phyloP scores from a whole-genome alignment of 2,329 filamentous ascomycete species.

The Hypomyces perniciosus region DNA sequence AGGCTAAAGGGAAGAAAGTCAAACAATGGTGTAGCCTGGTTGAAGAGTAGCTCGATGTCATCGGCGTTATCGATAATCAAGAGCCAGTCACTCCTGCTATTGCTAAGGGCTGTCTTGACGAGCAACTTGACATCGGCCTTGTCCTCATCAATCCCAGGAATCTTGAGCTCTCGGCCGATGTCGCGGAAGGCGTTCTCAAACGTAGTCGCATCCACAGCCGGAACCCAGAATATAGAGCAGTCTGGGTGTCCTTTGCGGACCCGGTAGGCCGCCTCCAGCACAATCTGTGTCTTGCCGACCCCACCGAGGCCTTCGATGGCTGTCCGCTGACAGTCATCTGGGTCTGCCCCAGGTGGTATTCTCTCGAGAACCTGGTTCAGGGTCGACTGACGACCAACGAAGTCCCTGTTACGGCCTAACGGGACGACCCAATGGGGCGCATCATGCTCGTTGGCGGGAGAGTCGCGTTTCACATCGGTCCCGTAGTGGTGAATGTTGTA shows the following conservation, averaged over 20 bases:
- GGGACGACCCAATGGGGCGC: neutral
- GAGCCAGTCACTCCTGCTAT: constrained; percentile 29
- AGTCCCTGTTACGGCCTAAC: constrained; percentile 18
- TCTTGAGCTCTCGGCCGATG: constrained; percentile 24
- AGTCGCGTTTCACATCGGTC: too few species aligned
- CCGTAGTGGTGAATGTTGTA: too few species aligned
- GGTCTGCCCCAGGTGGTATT: constrained; percentile 5
- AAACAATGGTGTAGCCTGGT: neutral
- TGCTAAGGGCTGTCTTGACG: constrained; percentile 28
- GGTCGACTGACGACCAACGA: constrained; percentile 18
- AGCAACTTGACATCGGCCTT: constrained; percentile 28
- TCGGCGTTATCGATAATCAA: constrained; percentile 42
- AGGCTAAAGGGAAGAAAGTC: constrained; percentile 10
- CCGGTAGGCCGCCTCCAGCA: constrained; percentile 26
- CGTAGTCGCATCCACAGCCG: constrained; percentile 19
- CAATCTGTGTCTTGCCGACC: constrained; percentile 31
- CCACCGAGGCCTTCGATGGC: constrained; percentile 27
- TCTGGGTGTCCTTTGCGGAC: constrained; percentile 19
- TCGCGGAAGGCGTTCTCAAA: constrained; percentile 31
- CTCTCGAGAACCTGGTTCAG: constrained; percentile 13
- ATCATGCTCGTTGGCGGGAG: too few species aligned
- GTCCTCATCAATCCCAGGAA: constrained; percentile 25
- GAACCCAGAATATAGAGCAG: constrained; percentile 37
- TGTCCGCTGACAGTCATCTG: constrained; percentile 20
- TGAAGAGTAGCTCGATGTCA: constrained; percentile 27